phyloP scores from a whole-genome alignment of 164 flowering plant species.

The Protea cynaroides region DNA sequence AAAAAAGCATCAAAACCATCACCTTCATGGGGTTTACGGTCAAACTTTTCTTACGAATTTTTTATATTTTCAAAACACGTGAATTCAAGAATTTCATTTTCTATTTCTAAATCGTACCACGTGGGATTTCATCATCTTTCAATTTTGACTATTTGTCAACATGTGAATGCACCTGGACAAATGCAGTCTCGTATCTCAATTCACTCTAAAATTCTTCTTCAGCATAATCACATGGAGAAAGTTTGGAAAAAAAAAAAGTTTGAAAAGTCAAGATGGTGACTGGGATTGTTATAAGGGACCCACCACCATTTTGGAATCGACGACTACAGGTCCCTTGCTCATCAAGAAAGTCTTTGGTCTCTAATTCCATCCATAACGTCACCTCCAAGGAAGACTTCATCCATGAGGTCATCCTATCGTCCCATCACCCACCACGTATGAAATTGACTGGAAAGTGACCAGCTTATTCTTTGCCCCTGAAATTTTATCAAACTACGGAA shows the following conservation, averaged over 20 bases:
- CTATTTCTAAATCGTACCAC: too few relatives aligned
- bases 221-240: too few relatives aligned
- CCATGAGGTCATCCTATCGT: not conserved
- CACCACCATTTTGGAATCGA: not conserved
- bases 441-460: not conserved
- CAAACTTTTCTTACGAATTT: too few relatives aligned
- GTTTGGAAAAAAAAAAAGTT: not conserved
- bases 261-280: conserved; percentile 7
- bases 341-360: not conserved
- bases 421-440: not conserved
- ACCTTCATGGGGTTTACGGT: too few relatives aligned
- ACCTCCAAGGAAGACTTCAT: not conserved
- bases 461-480: not conserved
- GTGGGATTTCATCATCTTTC: too few relatives aligned
- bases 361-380: not conserved
- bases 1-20: too few relatives aligned
- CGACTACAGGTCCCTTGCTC: not conserved
- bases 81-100: too few relatives aligned
- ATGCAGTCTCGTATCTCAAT: too few relatives aligned
- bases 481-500: not conserved
- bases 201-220: too few relatives aligned
- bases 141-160: too few relatives aligned
- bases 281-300: not conserved
- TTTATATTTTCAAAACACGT: too few relatives aligned
- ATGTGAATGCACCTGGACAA: too few relatives aligned